Percentiles rank a stretch among this genome's conserved stretches.
Conservation (phyloP, 306 rosid species). For the Luffa acutangula region DNA sequence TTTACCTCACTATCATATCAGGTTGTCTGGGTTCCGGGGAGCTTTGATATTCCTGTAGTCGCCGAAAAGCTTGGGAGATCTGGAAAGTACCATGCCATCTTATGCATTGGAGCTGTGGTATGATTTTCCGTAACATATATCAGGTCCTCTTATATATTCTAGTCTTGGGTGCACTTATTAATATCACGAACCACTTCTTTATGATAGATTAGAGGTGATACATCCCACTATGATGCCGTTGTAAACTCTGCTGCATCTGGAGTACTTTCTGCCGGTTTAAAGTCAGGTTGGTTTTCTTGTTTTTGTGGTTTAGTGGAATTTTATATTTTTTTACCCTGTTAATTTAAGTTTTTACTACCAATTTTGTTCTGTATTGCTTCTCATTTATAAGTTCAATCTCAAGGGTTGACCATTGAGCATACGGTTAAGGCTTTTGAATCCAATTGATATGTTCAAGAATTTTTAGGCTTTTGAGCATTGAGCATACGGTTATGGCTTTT, state of each 20-base stretch:
- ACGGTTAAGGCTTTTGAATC: not conserved
- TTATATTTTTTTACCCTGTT: not conserved
- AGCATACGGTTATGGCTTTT: not conserved
- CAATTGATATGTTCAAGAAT: not conserved
- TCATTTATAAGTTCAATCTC: not conserved
- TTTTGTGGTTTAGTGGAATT: not conserved
- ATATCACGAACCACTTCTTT: constrained; percentile 8
- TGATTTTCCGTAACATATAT: constrained; percentile 6
- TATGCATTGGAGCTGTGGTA: constrained; percentile 99
- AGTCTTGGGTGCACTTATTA: constrained; percentile 3
- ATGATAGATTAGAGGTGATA: constrained; percentile 78
- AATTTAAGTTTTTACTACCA: not conserved
- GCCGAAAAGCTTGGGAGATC: constrained; percentile 71
- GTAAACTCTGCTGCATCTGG: constrained; percentile 91
- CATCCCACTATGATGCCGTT: constrained; percentile 88
- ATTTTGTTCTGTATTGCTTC: not conserved
- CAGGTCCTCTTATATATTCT: not conserved
- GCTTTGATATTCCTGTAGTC: constrained; percentile 79
- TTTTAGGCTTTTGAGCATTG: not conserved
- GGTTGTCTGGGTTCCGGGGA: constrained; percentile 97
- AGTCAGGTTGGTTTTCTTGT: constrained; percentile 44
- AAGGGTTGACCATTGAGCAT: not conserved
- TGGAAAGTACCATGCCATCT: constrained; percentile 58
- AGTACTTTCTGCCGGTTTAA: constrained; percentile 78
- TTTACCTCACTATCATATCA: constrained; percentile 20